phyloP scores from a whole-genome alignment of 306 rosid genomes.

The Vigna nakashimae region DNA sequence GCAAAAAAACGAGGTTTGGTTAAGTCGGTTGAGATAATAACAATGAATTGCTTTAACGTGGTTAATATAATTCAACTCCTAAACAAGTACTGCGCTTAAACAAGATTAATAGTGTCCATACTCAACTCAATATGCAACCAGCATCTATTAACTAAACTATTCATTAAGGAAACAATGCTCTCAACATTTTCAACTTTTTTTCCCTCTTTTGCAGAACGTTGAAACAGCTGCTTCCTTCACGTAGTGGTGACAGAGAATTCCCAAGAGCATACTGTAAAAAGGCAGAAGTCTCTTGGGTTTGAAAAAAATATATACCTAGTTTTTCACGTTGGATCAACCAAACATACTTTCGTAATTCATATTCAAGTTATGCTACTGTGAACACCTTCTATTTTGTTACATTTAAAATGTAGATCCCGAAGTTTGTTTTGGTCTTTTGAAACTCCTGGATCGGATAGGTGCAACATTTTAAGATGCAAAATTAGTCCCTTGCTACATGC shows the following conservation, averaged over 20 bases:
- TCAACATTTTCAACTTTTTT: slow-evolving; percentile 18
- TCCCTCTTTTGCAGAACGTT: slow-evolving; percentile 40
- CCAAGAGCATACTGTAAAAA: slow-evolving; percentile 3
- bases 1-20: background rate
- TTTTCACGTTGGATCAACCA: too few species aligned
- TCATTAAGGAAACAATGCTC: background rate
- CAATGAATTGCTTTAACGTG: background rate
- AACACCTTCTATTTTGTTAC: too few species aligned
- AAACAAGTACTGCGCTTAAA: slow-evolving; percentile 8
- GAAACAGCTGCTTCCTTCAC: slow-evolving; percentile 32
- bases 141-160: background rate
- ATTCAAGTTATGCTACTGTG: too few species aligned
- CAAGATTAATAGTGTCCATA: background rate
- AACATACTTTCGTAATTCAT: too few species aligned
- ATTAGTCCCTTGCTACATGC: background rate
- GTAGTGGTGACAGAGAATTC: slow-evolving; percentile 15
- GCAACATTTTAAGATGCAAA: background rate
- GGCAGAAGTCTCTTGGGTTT: slow-evolving; percentile 18
- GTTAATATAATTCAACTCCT: background rate
- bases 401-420: too few species aligned
- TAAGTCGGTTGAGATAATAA: background rate
- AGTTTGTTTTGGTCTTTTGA: background rate
- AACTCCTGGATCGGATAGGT: background rate
- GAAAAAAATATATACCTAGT: too few species aligned
- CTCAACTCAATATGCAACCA: background rate